Conservation (phyloP, 2,329 filamentous ascomycete species). For the Clonostachys rosea region DNA sequence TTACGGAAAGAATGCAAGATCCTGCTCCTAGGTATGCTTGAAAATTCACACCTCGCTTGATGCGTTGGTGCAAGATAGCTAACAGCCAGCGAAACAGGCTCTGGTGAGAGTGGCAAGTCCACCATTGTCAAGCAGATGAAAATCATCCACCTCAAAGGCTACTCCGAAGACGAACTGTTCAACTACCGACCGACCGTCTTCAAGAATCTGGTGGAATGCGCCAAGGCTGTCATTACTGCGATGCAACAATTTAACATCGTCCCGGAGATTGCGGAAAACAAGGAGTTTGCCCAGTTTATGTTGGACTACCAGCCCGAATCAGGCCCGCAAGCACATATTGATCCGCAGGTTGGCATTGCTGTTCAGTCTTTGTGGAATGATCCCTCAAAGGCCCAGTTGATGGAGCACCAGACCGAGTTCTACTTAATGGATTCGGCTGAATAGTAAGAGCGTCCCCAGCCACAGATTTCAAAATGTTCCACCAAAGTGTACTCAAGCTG, state of each 20-base stretch:
- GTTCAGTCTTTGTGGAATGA: constrained; percentile 89
- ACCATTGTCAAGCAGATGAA: constrained; percentile 99
- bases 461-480: constrained; percentile 1
- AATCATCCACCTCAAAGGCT: constrained; percentile 98
- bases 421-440: constrained; percentile 99
- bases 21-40: constrained; percentile 75
- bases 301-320: constrained; percentile 86
- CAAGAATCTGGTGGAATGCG: constrained; percentile 97
- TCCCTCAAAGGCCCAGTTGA: constrained; percentile 72
- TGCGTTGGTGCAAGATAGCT: background rate
- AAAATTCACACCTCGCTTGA: background rate
- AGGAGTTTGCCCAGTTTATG: constrained; percentile 73
- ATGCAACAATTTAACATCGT: constrained; percentile 90
- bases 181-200: constrained; percentile 96
- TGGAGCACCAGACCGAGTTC: constrained; percentile 96
- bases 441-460: constrained; percentile 65
- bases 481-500: background rate
- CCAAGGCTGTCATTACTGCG: constrained; percentile 85
- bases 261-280: constrained; percentile 66
- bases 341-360: constrained; percentile 75
- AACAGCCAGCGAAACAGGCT: constrained; percentile 55
- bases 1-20: constrained; percentile 99
- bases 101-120: constrained; percentile 97
- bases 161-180: constrained; percentile 87
- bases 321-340: constrained; percentile 81